These are phyloP conservation scores for Colletotrichum trifolii DNA, from an alignment of 2,329 filamentous ascomycete species.

Conservation along the genomic window DNA sequence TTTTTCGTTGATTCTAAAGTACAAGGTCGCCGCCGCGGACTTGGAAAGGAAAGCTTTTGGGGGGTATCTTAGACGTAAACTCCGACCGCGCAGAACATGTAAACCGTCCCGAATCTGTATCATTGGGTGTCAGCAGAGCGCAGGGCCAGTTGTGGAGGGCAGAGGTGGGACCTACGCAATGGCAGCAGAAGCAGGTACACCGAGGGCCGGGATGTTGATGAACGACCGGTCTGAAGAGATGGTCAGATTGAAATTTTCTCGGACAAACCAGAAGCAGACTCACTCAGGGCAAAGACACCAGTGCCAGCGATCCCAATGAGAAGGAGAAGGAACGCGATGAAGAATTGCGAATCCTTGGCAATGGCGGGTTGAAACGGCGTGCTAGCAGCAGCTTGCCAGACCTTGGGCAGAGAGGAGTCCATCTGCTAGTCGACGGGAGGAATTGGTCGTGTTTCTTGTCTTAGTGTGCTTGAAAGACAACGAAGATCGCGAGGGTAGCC, in stretches of 20 bases:
- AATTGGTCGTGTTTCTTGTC: constrained; percentile 1
- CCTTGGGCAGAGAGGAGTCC: constrained; percentile 85
- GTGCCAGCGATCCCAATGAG: constrained; percentile 77
- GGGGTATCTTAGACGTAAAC: constrained; percentile 87
- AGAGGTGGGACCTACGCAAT: constrained; percentile 76
- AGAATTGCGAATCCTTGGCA: constrained; percentile 86
- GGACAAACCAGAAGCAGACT: constrained; percentile 41
- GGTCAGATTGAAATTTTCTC: constrained; percentile 39
- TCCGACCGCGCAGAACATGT: constrained; percentile 98
- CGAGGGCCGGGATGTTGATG: constrained; percentile 79
- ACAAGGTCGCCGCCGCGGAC: constrained; percentile 35
- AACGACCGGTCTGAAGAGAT: constrained; percentile 79
- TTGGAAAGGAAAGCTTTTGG: constrained; percentile 42
- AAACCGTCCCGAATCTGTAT: constrained; percentile 87
- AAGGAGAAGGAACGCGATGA: constrained; percentile 81
- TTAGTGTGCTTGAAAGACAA: background rate
- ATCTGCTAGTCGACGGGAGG: constrained; percentile 53
- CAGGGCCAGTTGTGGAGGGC: constrained; percentile 3
- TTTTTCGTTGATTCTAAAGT: constrained; percentile 39
- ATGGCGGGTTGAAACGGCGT: constrained; percentile 85
- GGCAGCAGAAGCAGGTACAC: constrained; percentile 86
- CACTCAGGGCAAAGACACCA: constrained; percentile 89
- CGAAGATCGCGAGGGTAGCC: background rate
- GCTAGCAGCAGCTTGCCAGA: constrained; percentile 93
- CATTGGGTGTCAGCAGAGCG: constrained; percentile 32